Conservation (phyloP, 2,329 filamentous ascomycete species). For the Alternaria burnsii region DNA sequence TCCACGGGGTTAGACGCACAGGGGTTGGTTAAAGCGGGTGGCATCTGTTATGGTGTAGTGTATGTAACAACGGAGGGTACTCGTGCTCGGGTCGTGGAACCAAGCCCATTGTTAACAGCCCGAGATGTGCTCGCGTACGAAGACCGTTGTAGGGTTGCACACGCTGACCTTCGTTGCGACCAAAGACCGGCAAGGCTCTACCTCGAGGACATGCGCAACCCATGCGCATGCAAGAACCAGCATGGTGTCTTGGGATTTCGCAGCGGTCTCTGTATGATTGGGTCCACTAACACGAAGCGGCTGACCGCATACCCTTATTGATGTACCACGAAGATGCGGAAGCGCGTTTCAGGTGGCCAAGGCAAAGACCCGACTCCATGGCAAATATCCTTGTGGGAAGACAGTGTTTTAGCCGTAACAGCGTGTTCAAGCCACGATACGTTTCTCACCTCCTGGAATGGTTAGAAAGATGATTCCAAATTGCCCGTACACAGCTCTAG, state of each 20-base stretch:
- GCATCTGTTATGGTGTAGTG: conserved; percentile 41
- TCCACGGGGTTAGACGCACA: conserved; percentile 1
- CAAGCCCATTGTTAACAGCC: conserved; percentile 25
- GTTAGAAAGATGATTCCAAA: conserved; percentile 4
- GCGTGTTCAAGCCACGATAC: conserved; percentile 14
- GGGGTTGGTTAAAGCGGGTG: conserved; percentile 32
- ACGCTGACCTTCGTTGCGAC: conserved; percentile 19
- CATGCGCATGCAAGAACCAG: neutral
- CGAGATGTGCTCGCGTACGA: conserved; percentile 25
- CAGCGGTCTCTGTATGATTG: neutral
- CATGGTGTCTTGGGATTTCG: neutral
- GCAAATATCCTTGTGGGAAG: conserved; percentile 31
- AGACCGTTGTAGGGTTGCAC: conserved; percentile 33
- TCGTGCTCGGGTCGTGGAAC: conserved; percentile 38
- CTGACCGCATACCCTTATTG: conserved; percentile 11
- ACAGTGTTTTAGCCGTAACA: conserved; percentile 1
- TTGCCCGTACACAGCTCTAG: conserved; percentile 13
- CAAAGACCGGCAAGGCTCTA: neutral
- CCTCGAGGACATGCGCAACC: neutral
- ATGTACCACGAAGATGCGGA: conserved; percentile 17
- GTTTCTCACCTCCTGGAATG: conserved; percentile 9
- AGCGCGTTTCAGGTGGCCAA: conserved; percentile 41
- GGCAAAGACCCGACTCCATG: conserved; percentile 40
- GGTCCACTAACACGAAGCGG: conserved; percentile 3
- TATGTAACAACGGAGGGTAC: conserved; percentile 46